Evolutionary conservation across 768 basidiomycete genomes (phyloP).

Genomic region (Leccinum broughii): DNA sequence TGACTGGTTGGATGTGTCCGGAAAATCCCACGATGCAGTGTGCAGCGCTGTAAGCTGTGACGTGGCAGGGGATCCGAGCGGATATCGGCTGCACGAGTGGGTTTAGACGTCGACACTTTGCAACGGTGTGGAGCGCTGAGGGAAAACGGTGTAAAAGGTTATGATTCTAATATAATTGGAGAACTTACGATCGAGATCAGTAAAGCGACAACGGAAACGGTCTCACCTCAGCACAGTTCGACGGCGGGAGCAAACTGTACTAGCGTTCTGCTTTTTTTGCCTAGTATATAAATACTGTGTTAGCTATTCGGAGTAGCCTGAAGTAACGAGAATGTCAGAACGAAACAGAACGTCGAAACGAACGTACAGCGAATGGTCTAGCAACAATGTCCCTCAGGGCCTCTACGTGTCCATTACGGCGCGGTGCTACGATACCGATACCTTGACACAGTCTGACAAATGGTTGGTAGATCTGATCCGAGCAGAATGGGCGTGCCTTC

Average conservation of each 20-base stretch:
- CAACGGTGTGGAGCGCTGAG: neutral
- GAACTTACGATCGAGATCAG: neutral
- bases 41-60: neutral
- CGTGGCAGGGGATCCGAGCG: neutral
- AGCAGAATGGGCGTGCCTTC: neutral
- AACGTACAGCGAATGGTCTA: too few relatives aligned
- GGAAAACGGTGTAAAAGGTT: too few relatives aligned
- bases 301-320: too few relatives aligned
- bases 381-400: too few relatives aligned
- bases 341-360: too few relatives aligned
- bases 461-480: neutral
- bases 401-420: too few relatives aligned
- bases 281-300: too few relatives aligned
- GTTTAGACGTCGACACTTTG: neutral
- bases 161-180: neutral
- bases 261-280: too few relatives aligned
- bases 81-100: neutral
- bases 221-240: neutral
- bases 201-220: neutral
- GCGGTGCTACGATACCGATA: too few relatives aligned
- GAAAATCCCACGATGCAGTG: slow-evolving; percentile 1
- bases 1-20: neutral
- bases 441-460: too few relatives aligned
- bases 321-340: neutral
- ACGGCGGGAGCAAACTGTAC: neutral